Base-by-base conservation (phyloP, 306 rosid species). In the Cyamopsis tetragonoloba region DNA sequence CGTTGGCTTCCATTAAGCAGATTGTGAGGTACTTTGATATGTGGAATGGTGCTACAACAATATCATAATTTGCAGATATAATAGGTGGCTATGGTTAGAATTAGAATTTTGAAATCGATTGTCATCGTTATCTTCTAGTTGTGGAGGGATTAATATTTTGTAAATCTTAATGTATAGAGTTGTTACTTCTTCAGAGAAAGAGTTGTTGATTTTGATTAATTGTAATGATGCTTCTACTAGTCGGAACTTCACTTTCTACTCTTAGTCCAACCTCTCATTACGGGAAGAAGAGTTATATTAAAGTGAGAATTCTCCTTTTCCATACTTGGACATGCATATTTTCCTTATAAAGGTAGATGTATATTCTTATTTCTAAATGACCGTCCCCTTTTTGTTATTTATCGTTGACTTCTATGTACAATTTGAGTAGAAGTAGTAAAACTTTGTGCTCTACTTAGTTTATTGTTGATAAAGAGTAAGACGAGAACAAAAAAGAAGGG, bases 81-180 rank as follows among this genome's bases (percentile, higher is more conserved):
- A 35, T 70, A 35, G 72, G 35, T 72, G 73, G 62, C 75, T 63
- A 73, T 70, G 69, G 75, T 27, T 72, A 69, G 81, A 30, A 48
- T 67, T 68, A 53, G 28, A 56, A 69, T 58, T 68, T 63, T 72
- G 64, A 80, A 60, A 37, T 68, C 65, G 73, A 27, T 59, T 77
- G 55, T 15, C 49, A 24, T 68, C 58, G n/a, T n/a, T n/a, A 72
- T 48, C 47, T 50, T 44, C 56, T 77, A 62, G 44, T 70, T 60
- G 18, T 48, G 34, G 78, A 47, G 68, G 62, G 56, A 63, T 66
- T 43, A 14, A 73, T 35, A 39, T 46, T 72, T 70, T 41, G 57
- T 60, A 73, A 8, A 64, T 62, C 55, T 83, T 78, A 55, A 65
- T 79, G 65, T 77, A 66, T 80, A 64, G 50, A 59, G 49, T 32